Percentiles rank a stretch among this genome's conserved stretches.
phyloP scores from a whole-genome alignment of 345 rosid species.

The Acer campestre region DNA sequence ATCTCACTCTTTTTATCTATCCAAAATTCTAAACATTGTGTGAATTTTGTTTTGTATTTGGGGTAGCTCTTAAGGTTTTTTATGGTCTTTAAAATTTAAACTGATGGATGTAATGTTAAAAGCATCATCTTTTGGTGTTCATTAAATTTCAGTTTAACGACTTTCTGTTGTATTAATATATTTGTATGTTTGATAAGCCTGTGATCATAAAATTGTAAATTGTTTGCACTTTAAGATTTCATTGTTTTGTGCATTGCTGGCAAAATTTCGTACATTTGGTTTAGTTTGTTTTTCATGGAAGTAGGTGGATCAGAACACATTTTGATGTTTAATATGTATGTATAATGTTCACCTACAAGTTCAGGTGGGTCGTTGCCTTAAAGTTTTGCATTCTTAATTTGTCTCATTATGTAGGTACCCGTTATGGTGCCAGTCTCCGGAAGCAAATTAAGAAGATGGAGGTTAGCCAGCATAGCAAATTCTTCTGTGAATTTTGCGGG shows the following conservation, averaged over 20 bases:
- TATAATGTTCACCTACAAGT: background rate
- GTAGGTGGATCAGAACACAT: background rate
- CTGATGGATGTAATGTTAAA: background rate
- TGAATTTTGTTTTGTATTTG: background rate
- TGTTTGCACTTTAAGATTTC: background rate
- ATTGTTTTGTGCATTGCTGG: background rate
- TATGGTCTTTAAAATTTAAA: background rate
- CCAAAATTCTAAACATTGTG: background rate
- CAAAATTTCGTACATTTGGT: background rate
- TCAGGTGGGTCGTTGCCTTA: background rate
- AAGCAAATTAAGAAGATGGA: conserved; percentile 95
- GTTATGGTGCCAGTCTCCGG: conserved; percentile 87
- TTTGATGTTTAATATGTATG: background rate
- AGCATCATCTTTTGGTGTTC: background rate
- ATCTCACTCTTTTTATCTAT: background rate
- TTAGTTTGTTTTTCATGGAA: background rate
- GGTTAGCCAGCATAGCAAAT: conserved; percentile 85
- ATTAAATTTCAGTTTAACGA: background rate
- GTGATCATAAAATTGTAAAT: background rate
- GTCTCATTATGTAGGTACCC: conserved; percentile 49
- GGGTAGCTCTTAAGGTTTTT: background rate
- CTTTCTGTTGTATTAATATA: background rate
- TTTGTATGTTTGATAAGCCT: background rate
- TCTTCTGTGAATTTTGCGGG: conserved; percentile 85
- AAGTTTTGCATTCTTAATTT: background rate